These are phyloP conservation scores for Zopfia rhizophila DNA, from an alignment of 2,329 filamentous ascomycete species.

Conservation along the genomic window DNA sequence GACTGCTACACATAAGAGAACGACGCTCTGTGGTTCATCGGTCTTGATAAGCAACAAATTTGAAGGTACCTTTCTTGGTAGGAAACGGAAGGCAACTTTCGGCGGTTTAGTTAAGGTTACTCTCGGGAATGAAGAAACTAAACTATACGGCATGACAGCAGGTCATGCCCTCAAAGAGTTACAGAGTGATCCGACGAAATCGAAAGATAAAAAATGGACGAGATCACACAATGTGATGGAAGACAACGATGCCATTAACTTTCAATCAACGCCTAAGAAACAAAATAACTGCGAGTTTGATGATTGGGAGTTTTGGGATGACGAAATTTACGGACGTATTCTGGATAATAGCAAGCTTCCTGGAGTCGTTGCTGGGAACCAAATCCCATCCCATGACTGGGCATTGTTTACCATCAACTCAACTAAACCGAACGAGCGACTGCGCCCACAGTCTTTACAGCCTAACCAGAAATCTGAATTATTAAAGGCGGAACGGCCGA, in stretches of 20 bases:
- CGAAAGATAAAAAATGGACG: neutral
- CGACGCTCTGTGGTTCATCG: conserved; percentile 1
- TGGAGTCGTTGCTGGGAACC: conserved; percentile 1
- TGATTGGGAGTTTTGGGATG: too few relatives aligned
- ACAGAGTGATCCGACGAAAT: too few relatives aligned
- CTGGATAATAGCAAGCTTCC: neutral
- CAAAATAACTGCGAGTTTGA: too few relatives aligned
- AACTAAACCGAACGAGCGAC: neutral
- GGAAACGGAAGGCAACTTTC: neutral
- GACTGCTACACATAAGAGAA: too few relatives aligned
- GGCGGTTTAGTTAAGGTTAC: conserved; percentile 4
- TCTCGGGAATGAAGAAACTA: neutral
- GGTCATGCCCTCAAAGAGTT: neutral
- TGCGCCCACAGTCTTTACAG: neutral
- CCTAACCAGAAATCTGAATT: neutral
- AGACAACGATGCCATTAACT: too few relatives aligned
- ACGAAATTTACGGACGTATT: neutral
- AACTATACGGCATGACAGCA: neutral
- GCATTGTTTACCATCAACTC: neutral
- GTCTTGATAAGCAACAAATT: neutral
- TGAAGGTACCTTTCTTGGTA: neutral
- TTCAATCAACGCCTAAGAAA: too few relatives aligned
- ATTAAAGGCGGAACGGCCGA: neutral
- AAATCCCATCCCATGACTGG: conserved; percentile 2
- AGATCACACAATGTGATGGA: neutral